phyloP scores from a whole-genome alignment of 2,329 filamentous ascomycete species.

The Aschersonia sp. region DNA sequence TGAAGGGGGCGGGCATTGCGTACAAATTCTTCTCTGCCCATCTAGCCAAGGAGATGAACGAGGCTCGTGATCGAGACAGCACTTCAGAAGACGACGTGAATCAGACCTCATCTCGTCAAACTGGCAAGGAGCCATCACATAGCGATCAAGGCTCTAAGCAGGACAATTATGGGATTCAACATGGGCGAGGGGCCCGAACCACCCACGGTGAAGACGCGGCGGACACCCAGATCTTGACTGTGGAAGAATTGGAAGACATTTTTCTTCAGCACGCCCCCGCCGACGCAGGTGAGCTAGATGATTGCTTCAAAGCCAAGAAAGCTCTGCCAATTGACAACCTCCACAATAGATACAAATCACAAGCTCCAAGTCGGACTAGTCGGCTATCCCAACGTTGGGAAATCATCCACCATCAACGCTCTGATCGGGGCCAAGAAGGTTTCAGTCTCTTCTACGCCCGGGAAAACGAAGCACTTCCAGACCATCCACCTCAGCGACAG shows the following conservation, averaged over 20 bases:
- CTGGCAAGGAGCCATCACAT: constrained; percentile 11
- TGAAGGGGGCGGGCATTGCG: constrained; percentile 65
- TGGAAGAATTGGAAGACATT: constrained; percentile 81
- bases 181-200: constrained; percentile 15
- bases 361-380: constrained; percentile 89
- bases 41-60: constrained; percentile 78
- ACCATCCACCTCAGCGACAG: constrained; percentile 86
- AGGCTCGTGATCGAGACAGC: constrained; percentile 46
- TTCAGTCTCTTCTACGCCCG: constrained; percentile 90
- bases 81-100: constrained; percentile 24
- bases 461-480: constrained; percentile 99
- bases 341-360: constrained; percentile 24
- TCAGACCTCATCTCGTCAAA: constrained; percentile 11
- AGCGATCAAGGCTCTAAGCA: constrained; percentile 9
- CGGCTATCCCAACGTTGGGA: constrained; percentile 97
- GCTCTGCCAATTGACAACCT: not conserved
- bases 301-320: not conserved
- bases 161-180: constrained; percentile 14
- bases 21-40: constrained; percentile 96
- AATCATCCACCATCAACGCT: constrained; percentile 98
- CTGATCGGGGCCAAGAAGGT: constrained; percentile 98
- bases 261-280: constrained; percentile 60
- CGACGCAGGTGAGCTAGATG: constrained; percentile 27
- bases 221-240: constrained; percentile 71
- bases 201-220: constrained; percentile 24